Percentiles rank a stretch among this genome's conserved stretches.
Evolutionary conservation across 139 green algal species (phyloP).

Genomic region (Ulvella scutata): DNA sequence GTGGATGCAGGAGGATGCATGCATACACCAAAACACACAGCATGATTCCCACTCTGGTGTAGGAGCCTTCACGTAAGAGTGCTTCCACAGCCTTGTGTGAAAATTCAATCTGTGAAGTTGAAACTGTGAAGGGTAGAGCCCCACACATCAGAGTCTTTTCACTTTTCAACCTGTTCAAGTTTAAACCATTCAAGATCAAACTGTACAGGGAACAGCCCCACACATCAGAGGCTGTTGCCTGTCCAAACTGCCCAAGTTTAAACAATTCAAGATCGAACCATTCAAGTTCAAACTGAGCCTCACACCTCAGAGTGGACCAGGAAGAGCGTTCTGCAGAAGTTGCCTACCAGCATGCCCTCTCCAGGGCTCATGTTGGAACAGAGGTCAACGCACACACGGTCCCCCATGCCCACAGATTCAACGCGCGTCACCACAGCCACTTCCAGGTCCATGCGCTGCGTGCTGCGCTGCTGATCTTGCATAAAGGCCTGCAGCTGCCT

Average conservation of each 20-base stretch:
- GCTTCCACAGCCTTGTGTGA: background rate
- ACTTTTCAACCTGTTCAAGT: background rate
- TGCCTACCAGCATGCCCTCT: conserved; percentile 79
- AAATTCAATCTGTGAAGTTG: background rate
- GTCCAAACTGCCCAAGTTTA: too few relatives aligned
- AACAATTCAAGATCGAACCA: background rate
- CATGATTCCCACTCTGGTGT: background rate
- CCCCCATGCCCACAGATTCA: conserved; percentile 49
- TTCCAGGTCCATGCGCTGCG: conserved; percentile 1
- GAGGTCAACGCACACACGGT: conserved; percentile 78
- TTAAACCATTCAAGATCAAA: background rate
- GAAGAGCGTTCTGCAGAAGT: conserved; percentile 67
- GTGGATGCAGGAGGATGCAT: background rate
- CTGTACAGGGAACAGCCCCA: background rate
- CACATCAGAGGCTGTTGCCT: background rate
- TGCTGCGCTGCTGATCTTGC: background rate
- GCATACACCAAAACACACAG: background rate
- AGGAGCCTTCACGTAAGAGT: too few relatives aligned
- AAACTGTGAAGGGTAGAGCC: background rate
- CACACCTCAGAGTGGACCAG: conserved; percentile 68
- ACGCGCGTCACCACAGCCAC: conserved; percentile 32
- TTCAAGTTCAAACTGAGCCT: too few relatives aligned
- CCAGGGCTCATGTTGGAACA: conserved; percentile 45
- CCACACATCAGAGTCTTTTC: background rate
- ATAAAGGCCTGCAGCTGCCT: conserved; percentile 20